Evolutionary conservation across 176 grass and related monocot genomes (phyloP).

Genomic region (Zea luxurians): DNA sequence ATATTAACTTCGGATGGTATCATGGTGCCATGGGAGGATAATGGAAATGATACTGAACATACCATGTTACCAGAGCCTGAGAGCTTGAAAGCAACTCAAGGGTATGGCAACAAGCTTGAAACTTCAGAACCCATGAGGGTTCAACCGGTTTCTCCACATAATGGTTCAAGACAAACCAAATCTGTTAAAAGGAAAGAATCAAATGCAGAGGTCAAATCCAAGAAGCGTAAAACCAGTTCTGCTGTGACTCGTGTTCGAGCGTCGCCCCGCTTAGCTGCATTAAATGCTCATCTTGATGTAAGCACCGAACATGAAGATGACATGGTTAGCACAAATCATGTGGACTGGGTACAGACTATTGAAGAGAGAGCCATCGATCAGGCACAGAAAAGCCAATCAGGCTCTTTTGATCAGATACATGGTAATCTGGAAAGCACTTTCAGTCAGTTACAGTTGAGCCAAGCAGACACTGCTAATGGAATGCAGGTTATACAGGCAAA

Average conservation of each 20-base stretch:
- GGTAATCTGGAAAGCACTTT: constrained; percentile 13
- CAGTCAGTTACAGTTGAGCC: constrained; percentile 21
- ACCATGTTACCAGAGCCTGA: constrained; percentile 7
- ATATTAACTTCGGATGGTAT: constrained; percentile 50
- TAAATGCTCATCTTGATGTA: constrained; percentile 35
- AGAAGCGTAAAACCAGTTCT: constrained; percentile 31
- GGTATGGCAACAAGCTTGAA: constrained; percentile 25
- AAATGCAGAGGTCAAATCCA: constrained; percentile 31
- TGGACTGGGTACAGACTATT: constrained; percentile 12
- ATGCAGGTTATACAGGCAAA: constrained; percentile 27
- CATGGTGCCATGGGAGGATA: constrained; percentile 28
- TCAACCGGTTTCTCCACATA: background rate
- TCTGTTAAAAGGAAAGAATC: constrained; percentile 36
- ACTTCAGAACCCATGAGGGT: constrained; percentile 15
- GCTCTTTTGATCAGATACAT: constrained; percentile 1
- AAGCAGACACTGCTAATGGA: constrained; percentile 22
- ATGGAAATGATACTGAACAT: constrained; percentile 13
- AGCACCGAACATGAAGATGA: constrained; percentile 19
- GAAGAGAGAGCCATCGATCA: constrained; percentile 6
- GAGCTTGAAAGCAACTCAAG: constrained; percentile 27
- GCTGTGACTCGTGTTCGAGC: constrained; percentile 30
- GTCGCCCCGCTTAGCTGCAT: constrained; percentile 47
- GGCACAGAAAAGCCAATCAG: constrained; percentile 28
- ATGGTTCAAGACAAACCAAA: constrained; percentile 27
- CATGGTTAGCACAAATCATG: background rate